Evolutionary conservation across 2,329 filamentous ascomycete species (phyloP).

Genomic region (Monilinia vaccinii-corymbosi): DNA sequence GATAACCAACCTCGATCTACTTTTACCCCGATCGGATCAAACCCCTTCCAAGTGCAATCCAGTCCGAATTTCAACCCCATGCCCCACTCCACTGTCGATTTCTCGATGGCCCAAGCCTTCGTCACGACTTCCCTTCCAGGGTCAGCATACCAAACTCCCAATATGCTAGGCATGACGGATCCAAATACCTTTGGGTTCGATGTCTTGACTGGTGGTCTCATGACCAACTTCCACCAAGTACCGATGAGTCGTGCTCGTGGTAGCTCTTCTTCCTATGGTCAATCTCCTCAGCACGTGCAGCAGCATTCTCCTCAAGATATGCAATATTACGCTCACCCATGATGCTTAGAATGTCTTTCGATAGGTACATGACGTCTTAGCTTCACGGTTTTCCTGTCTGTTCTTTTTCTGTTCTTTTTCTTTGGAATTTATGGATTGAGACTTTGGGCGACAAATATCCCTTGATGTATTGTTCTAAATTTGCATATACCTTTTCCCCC

Average conservation of each 20-base stretch:
- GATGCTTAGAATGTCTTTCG: slow-evolving; percentile 10
- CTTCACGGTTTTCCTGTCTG: not conserved
- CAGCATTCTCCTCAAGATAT: slow-evolving; percentile 12
- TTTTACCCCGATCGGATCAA: slow-evolving; percentile 17
- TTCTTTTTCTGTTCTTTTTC: too few relatives aligned
- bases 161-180: slow-evolving; percentile 22
- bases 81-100: slow-evolving; percentile 12
- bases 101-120: slow-evolving; percentile 21
- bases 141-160: slow-evolving; percentile 19
- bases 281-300: slow-evolving; percentile 18
- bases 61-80: slow-evolving; percentile 18
- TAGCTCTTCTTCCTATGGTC: slow-evolving; percentile 23
- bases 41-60: slow-evolving; percentile 15
- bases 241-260: slow-evolving; percentile 24
- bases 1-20: slow-evolving; percentile 15
- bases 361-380: not conserved
- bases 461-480: not conserved
- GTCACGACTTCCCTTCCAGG: slow-evolving; percentile 20
- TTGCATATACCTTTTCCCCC: slow-evolving; percentile 11
- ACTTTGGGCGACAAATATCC: not conserved
- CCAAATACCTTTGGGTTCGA: slow-evolving; percentile 19
- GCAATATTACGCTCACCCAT: slow-evolving; percentile 19
- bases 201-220: slow-evolving; percentile 15
- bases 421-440: not conserved
- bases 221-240: slow-evolving; percentile 19